Conservation (phyloP, 75 land plant species). For the Picea sitchensis region DNA sequence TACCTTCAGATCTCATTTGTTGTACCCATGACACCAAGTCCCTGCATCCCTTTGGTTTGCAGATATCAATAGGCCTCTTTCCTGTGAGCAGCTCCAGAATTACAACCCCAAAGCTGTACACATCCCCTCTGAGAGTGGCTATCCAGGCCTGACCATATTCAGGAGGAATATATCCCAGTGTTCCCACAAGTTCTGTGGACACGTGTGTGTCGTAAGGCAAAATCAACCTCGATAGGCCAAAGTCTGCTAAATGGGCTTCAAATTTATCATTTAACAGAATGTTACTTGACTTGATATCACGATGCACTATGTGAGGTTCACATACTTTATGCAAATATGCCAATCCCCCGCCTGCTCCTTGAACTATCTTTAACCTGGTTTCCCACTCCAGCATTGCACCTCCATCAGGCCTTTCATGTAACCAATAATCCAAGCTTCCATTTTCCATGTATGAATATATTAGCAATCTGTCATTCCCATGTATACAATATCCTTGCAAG, state of each 20-base stretch:
- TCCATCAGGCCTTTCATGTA: constrained; percentile 62
- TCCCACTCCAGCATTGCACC: constrained; percentile 46
- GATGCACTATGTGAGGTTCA: constrained; percentile 63
- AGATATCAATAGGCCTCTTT: constrained; percentile 61
- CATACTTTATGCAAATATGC: constrained; percentile 69
- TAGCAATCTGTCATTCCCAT: constrained; percentile 52
- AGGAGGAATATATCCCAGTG: constrained; percentile 69
- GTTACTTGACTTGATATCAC: constrained; percentile 79
- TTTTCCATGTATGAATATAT: constrained; percentile 78
- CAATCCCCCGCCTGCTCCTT: constrained; percentile 64
- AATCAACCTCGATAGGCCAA: constrained; percentile 72
- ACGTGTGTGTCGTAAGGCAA: constrained; percentile 66
- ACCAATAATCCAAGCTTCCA: constrained; percentile 76
- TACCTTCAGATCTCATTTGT: constrained; percentile 42
- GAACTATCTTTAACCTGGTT: constrained; percentile 46
- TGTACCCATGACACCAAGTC: constrained; percentile 71
- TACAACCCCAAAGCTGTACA: constrained; percentile 75
- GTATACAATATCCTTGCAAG: constrained; percentile 60
- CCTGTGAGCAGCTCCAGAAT: constrained; percentile 69
- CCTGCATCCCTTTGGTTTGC: constrained; percentile 48
- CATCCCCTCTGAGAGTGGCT: constrained; percentile 69
- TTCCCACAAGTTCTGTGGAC: constrained; percentile 72
- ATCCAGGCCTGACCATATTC: constrained; percentile 60
- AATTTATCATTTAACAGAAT: constrained; percentile 65
- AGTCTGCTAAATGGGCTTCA: constrained; percentile 79